Conservation (phyloP, 2,329 filamentous ascomycete genomes). For the Periconia sp. region DNA sequence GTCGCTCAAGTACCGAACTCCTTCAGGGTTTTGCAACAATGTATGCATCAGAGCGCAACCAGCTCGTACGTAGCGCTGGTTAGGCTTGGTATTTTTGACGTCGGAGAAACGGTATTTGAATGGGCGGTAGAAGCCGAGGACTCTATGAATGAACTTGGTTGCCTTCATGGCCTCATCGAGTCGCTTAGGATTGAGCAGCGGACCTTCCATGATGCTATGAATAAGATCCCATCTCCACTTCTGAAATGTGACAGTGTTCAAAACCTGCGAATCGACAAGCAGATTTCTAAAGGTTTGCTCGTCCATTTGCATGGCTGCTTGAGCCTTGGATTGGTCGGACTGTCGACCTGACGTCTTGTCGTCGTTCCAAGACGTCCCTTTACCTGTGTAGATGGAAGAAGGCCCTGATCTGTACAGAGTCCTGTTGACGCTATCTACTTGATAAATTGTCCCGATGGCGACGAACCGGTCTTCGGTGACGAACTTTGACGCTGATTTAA, state of each 20-base stretch:
- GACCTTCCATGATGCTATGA: conserved; percentile 88
- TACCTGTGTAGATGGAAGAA: conserved; percentile 42
- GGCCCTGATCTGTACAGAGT: conserved; percentile 82
- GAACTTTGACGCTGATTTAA: conserved; percentile 77
- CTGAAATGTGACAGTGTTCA: conserved; percentile 85
- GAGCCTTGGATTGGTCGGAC: conserved; percentile 56
- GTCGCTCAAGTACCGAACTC: conserved; percentile 82
- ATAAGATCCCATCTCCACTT: conserved; percentile 99
- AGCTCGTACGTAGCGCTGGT: conserved; percentile 90
- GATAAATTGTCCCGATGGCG: conserved; percentile 91
- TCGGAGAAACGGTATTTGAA: conserved; percentile 97
- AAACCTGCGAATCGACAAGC: conserved; percentile 79
- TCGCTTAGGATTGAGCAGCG: conserved; percentile 86
- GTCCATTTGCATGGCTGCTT: conserved; percentile 67
- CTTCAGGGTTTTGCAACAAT: conserved; percentile 83
- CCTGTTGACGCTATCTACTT: conserved; percentile 95
- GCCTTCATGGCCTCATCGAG: conserved; percentile 93
- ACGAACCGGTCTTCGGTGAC: conserved; percentile 74
- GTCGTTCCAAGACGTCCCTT: conserved; percentile 27
- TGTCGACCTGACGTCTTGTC: conserved; percentile 40
- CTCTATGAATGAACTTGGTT: conserved; percentile 93
- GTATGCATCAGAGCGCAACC: conserved; percentile 89
- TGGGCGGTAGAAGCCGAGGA: conserved; percentile 93
- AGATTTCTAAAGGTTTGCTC: conserved; percentile 67
- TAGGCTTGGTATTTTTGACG: conserved; percentile 86